Evolutionary conservation across 306 rosid genomes (phyloP).

Genomic region (Lathyrus oleraceus): DNA sequence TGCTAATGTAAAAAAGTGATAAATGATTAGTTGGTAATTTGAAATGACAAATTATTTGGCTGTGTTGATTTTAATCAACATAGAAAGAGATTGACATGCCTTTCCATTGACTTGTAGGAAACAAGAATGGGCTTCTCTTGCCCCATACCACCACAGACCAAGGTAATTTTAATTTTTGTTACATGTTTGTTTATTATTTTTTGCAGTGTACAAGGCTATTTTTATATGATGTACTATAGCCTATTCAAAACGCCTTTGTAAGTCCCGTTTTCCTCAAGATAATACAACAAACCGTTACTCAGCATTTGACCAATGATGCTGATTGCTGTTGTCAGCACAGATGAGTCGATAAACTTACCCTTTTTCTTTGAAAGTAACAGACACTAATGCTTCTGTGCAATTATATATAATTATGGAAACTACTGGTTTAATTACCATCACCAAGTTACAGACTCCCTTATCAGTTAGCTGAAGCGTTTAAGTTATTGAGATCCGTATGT

Average conservation of each 20-base stretch:
- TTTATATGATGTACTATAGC: slow-evolving; percentile 17
- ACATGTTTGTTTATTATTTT: slow-evolving; percentile 15
- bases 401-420: background rate
- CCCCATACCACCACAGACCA: slow-evolving; percentile 96
- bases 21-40: background rate
- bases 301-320: background rate
- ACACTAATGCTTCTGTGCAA: background rate
- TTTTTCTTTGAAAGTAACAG: background rate
- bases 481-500: background rate
- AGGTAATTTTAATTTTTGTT: slow-evolving; percentile 46
- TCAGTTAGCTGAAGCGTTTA: background rate
- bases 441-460: slow-evolving; percentile 1
- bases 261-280: background rate
- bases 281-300: background rate
- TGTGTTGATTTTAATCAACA: background rate
- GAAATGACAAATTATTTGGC: background rate
- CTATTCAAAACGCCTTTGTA: slow-evolving; percentile 9
- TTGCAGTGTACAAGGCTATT: background rate
- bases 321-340: background rate
- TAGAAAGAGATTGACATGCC: background rate
- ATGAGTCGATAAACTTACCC: background rate
- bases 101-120: slow-evolving; percentile 52
- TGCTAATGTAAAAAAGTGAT: background rate
- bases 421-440: slow-evolving; percentile 1
- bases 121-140: slow-evolving; percentile 92